Base-by-base conservation (phyloP, 139 green algal species). In the Trebouxia sp. region DNA sequence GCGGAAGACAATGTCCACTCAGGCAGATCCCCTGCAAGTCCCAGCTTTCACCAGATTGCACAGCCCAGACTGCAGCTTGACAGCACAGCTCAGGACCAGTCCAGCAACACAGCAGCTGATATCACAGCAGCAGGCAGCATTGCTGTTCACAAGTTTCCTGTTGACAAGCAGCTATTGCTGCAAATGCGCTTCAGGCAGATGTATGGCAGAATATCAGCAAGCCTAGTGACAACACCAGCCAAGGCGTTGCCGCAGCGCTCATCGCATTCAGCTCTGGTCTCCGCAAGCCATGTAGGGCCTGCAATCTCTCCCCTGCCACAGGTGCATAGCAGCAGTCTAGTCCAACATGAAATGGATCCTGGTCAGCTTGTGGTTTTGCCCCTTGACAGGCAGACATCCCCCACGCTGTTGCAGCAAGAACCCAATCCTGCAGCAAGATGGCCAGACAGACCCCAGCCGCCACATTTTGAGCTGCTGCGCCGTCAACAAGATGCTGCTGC, bases 111-210 rank as follows among this genome's bases (percentile, higher is more conserved):
- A 45, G 35, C 1, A 26, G n/a, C 32, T n/a, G 32, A 9, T 43
- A 10, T 7, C 26, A 35, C 32, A 69, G 58, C 39, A 11, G 20
- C 37, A 14, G 28, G 3, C 20, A 26, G 37, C 43, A 35, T 72
- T 42, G 62, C 32, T n/a, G 62, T 72, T 35, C 62, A 72, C 20
- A 72, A 43, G 32, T 72, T 72, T 15, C 62, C 62, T n/a, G 11
- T 72, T 6, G 62, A 72, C 6, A 72, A 72, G 37, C 62, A 72
- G 62, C 32, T 72, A 35, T 35, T 72, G 32, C 62, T 72, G 32
- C 62, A 72, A 22, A 45, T 72, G 62, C 62, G 62, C 35, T 45
- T 72, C 62, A 72, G 62, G 35, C 62, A 72, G 62, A 45, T 72
- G 32, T 41, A 72, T 43, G 35, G 62, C 62, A 72, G 62, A 72